Base-by-base conservation (phyloP, 768 basidiomycete genomes). In the Termitomyces sp. region DNA sequence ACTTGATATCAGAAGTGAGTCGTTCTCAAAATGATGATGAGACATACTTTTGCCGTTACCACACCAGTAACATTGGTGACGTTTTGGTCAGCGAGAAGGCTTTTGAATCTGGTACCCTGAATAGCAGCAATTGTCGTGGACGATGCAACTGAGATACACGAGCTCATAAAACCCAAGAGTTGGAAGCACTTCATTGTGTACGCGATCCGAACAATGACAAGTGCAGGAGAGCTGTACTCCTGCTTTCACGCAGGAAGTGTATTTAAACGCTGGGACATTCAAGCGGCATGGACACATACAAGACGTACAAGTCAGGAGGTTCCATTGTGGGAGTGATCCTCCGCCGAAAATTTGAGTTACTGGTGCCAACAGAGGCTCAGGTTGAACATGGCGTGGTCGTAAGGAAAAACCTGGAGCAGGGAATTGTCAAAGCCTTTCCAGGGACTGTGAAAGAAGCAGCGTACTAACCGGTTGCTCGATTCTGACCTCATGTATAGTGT, bases 1-100 rank as follows among this genome's bases (percentile, higher is more conserved):
- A 16, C 11, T n/a, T 19, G 4, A 48, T 11, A 47, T 50, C 25
- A 57, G 23, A 17, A 21, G 31, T 21, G 12, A 27, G 29, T n/a
- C n/a, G 42, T 37, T 47, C n/a, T 25, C 35, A 8, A 34, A 4
- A 47, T 40, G 21, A 42, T 19, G 27, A 53, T 25, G 27, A 19
- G 7, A 59, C 65, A 31, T 63, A 82, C 83, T 71, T 81, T 83
- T 5, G 82, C 82, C 8, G 80, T 79, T 0, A 83, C 81, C 5
- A 81, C 59, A 16, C 80, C 83, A 27, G 75, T 77, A 8, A 85
- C 70, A 62, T 77, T 75, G 25, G 69, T 63, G 7, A 84, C 80
- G 5, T 65, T 70, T 55, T 81, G 71, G 0, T 80, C 79, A 31
- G 59, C 64, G 11, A 77, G 63, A 53, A 82, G 81, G 32, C 81